Evolutionary conservation across 139 green algal species (phyloP).

Genomic region (Volvox africanus): DNA sequence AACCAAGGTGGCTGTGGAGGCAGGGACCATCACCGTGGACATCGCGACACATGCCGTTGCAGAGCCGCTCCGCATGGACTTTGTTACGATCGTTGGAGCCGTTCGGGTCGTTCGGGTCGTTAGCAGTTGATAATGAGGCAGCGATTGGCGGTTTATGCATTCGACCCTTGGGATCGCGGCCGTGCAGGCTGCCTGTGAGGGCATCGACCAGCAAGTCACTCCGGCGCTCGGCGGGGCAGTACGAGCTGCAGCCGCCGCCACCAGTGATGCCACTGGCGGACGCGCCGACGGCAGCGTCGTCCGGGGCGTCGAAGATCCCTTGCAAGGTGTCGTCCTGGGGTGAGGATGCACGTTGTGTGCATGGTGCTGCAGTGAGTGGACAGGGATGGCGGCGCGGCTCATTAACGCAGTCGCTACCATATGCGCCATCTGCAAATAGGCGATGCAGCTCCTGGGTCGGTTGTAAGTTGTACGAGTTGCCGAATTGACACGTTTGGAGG

Average conservation of each 20-base stretch:
- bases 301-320: background rate
- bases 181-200: background rate
- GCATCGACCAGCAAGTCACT: conserved; percentile 6
- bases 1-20: background rate
- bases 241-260: background rate
- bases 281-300: too few relatives aligned
- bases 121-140: background rate
- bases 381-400: too few relatives aligned
- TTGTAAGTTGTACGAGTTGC: too few relatives aligned
- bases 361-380: too few relatives aligned
- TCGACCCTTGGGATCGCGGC: background rate
- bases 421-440: background rate
- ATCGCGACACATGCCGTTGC: background rate
- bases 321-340: background rate
- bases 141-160: background rate
- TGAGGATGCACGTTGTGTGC: background rate
- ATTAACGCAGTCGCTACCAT: background rate
- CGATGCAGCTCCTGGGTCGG: background rate
- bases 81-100: background rate
- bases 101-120: background rate
- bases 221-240: background rate
- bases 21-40: background rate
- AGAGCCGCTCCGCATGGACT: background rate
- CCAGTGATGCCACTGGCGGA: background rate
- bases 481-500: too few relatives aligned